Conservation (phyloP, 1,284 basidiomycete species). For the Trichosporon coremiiforme region DNA sequence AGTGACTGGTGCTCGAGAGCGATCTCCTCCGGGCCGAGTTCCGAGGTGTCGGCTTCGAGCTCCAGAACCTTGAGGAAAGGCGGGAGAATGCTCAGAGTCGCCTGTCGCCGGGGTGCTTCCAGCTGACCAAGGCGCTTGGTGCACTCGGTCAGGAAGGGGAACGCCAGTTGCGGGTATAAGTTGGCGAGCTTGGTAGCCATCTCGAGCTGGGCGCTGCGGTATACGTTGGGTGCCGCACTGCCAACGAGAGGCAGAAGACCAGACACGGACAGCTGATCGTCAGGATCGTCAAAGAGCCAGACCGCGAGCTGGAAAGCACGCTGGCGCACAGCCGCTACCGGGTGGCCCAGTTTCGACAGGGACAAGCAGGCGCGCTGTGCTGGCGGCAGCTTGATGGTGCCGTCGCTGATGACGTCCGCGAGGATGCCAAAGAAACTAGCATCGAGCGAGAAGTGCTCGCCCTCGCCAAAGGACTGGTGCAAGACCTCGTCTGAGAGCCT, state of each 20-base stretch:
- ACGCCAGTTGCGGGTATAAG: conserved; percentile 73
- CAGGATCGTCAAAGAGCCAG: conserved; percentile 63
- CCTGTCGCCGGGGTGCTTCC: conserved; percentile 60
- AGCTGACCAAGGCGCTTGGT: conserved; percentile 72
- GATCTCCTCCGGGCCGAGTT: conserved; percentile 39
- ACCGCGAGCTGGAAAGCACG: conserved; percentile 79
- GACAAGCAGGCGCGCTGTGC: conserved; percentile 78
- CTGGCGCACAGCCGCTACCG: conserved; percentile 67
- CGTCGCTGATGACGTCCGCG: conserved; percentile 62
- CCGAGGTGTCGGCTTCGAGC: conserved; percentile 57
- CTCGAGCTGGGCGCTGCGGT: conserved; percentile 75
- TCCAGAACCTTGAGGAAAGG: conserved; percentile 77
- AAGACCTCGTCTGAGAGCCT: conserved; percentile 72
- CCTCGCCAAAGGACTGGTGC: conserved; percentile 69
- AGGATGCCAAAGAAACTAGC: conserved; percentile 75
- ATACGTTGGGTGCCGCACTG: conserved; percentile 73
- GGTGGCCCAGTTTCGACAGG: conserved; percentile 81
- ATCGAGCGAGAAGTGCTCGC: conserved; percentile 56
- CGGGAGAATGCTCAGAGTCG: conserved; percentile 71
- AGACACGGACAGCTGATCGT: conserved; percentile 60
- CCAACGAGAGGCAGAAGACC: conserved; percentile 75
- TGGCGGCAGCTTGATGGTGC: conserved; percentile 61
- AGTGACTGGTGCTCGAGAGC: conserved; percentile 67
- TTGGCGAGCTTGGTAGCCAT: conserved; percentile 77
- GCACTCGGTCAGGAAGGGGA: conserved; percentile 71